These are phyloP conservation scores for Citrullus mucosospermus DNA, from an alignment of 306 rosid genomes.

Conservation along the genomic window DNA sequence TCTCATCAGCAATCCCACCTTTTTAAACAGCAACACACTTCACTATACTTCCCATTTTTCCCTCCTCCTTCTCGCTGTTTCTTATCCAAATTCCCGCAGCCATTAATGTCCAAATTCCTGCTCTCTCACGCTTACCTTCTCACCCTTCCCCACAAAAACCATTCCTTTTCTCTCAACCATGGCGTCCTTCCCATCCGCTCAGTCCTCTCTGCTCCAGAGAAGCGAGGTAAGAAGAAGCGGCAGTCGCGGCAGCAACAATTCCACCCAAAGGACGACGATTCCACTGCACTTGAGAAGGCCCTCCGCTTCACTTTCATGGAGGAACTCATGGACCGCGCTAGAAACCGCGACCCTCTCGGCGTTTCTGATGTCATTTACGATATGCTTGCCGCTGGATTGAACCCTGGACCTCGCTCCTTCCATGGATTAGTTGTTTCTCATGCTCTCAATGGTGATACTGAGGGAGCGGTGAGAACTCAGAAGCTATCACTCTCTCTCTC, in stretches of 20 bases:
- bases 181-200: slow-evolving; percentile 31
- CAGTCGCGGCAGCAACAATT: slow-evolving; percentile 12
- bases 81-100: slow-evolving; percentile 6
- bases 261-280: slow-evolving; percentile 29
- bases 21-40: not conserved
- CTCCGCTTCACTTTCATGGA: slow-evolving; percentile 93
- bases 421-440: slow-evolving; percentile 75
- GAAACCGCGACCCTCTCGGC: slow-evolving; percentile 50
- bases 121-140: slow-evolving; percentile 17
- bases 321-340: slow-evolving; percentile 81
- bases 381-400: slow-evolving; percentile 89
- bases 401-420: slow-evolving; percentile 89
- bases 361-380: slow-evolving; percentile 72
- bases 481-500: not conserved
- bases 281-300: slow-evolving; percentile 38
- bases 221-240: slow-evolving; percentile 51
- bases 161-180: not conserved
- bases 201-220: slow-evolving; percentile 41
- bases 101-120: slow-evolving; percentile 15
- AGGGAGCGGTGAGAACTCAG: slow-evolving; percentile 45
- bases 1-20: not conserved
- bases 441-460: slow-evolving; percentile 55
- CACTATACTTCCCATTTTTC: not conserved
- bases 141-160: slow-evolving; percentile 9
- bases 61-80: not conserved